Base-by-base conservation (phyloP, 805 yeast genomes). In the Saccharomycopsis sp. region DNA sequence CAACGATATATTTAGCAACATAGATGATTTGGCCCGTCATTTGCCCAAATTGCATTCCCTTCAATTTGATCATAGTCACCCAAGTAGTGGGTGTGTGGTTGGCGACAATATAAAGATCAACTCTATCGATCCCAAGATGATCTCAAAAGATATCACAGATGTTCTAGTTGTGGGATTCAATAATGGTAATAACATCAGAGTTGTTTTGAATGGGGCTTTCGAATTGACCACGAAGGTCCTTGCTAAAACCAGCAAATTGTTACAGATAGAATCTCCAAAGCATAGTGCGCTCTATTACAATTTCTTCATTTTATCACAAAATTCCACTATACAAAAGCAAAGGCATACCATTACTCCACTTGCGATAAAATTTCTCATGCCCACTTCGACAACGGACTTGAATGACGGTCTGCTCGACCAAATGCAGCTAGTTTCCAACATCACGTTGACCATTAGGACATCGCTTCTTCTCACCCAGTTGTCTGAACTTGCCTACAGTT, bases 381-480 rank as follows among this genome's bases (percentile, higher is more conserved):
- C 34, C 16, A 34, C 34, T 34, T 20, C 48, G 7, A 7, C 48
- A 5, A 44, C 21, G 21, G 16, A 44, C 8, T 5, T 29, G 37
- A 29, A 29, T 29, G 37, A 29, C 37, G 9, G 12, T 7, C 37
- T 29, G 37, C 5, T 29, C 5, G 5, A 29, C 12, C 37, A 29
- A 29, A 16, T 44, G 21, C 4, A 44, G 21, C 24, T 54, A 14
- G 14, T 15, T 14, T 21, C 47, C 15, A 29, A 51, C n/a, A 50
- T 57, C 3, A 34, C 57, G 4, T 50, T 66, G 5, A 67, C 72
- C 53, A 71, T 75, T 2, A 72, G 69, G 56, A 59, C 72, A 8
- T 64, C 68, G 16, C 68, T 70, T 7, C 50, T 70, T 4, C 55
- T 74, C 24, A 67, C 67, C 0, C 71, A 73, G 54, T 58, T 75